These are phyloP conservation scores for Alternaria sp. DNA, from an alignment of 2,329 filamentous ascomycete genomes.

Conservation along the genomic window DNA sequence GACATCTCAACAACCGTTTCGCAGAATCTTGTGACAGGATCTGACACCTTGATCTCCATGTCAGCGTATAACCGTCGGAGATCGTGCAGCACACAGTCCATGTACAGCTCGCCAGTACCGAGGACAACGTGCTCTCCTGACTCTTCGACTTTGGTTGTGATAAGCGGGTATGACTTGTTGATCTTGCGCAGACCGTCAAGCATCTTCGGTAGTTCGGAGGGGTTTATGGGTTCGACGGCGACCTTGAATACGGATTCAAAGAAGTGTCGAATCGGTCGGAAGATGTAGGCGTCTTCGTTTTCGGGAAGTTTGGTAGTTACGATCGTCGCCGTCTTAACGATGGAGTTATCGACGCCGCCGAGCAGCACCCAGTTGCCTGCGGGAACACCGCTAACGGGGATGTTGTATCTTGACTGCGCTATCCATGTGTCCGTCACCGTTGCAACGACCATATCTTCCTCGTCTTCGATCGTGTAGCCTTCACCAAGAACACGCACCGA, in stretches of 20 bases:
- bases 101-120: slow-evolving; percentile 97
- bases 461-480: slow-evolving; percentile 93
- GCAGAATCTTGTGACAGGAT: slow-evolving; percentile 96
- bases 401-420: slow-evolving; percentile 89
- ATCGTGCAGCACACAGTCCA: slow-evolving; percentile 98
- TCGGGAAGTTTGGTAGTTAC: slow-evolving; percentile 81
- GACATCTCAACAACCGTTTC: slow-evolving; percentile 98
- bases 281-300: slow-evolving; percentile 93
- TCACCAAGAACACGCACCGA: slow-evolving; percentile 93
- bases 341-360: slow-evolving; percentile 93
- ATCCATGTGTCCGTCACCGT: slow-evolving; percentile 89
- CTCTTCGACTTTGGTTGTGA: slow-evolving; percentile 97
- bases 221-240: slow-evolving; percentile 96
- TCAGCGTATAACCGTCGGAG: slow-evolving; percentile 92
- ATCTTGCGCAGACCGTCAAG: slow-evolving; percentile 94
- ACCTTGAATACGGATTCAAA: slow-evolving; percentile 98
- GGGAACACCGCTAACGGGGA: slow-evolving; percentile 88
- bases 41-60: slow-evolving; percentile 99
- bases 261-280: slow-evolving; percentile 90
- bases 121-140: slow-evolving; percentile 95
- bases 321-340: slow-evolving; percentile 95
- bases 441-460: slow-evolving; percentile 93
- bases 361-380: slow-evolving; percentile 95
- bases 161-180: slow-evolving; percentile 96
- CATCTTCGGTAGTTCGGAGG: slow-evolving; percentile 98